Evolutionary conservation across 495 filamentous ascomycete species (phyloP).

Genomic region (Hypoxylon lenormandii): DNA sequence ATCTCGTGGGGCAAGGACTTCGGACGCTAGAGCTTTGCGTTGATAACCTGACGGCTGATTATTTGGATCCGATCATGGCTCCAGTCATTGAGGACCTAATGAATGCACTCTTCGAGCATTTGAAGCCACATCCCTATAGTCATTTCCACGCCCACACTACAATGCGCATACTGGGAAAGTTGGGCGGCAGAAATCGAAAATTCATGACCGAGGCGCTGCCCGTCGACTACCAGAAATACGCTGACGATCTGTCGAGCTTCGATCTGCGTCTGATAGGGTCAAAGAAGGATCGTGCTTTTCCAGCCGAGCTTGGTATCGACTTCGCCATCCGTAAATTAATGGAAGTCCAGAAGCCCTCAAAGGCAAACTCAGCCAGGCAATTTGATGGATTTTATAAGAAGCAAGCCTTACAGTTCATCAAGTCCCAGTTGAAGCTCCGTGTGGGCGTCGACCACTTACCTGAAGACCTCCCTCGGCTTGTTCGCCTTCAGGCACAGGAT

Average conservation of each 20-base stretch:
- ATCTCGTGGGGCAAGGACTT: slow-evolving; percentile 92
- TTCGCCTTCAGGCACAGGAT: slow-evolving; percentile 90
- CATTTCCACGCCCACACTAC: slow-evolving; percentile 98
- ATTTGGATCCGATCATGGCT: slow-evolving; percentile 98
- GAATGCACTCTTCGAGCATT: slow-evolving; percentile 93
- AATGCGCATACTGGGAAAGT: slow-evolving; percentile 96
- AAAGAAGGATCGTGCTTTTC: slow-evolving; percentile 86
- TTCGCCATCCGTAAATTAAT: slow-evolving; percentile 85
- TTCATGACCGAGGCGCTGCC: slow-evolving; percentile 89
- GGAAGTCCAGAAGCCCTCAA: slow-evolving; percentile 74
- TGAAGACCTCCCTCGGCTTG: slow-evolving; percentile 83
- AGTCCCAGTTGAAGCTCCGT: slow-evolving; percentile 85
- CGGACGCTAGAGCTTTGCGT: slow-evolving; percentile 96
- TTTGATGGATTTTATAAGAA: slow-evolving; percentile 90
- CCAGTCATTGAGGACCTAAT: slow-evolving; percentile 98
- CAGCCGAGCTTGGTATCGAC: slow-evolving; percentile 84
- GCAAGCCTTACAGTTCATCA: slow-evolving; percentile 87
- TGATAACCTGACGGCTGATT: slow-evolving; percentile 97
- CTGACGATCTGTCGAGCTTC: slow-evolving; percentile 86
- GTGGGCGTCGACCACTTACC: slow-evolving; percentile 89
- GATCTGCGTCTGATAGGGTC: slow-evolving; percentile 90
- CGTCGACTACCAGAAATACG: slow-evolving; percentile 81
- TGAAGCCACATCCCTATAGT: slow-evolving; percentile 90
- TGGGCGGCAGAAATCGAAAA: slow-evolving; percentile 93
- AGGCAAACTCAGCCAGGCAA: slow-evolving; percentile 66